phyloP scores from a whole-genome alignment of 2,329 filamentous ascomycete genomes.

The Periconia digitata region DNA sequence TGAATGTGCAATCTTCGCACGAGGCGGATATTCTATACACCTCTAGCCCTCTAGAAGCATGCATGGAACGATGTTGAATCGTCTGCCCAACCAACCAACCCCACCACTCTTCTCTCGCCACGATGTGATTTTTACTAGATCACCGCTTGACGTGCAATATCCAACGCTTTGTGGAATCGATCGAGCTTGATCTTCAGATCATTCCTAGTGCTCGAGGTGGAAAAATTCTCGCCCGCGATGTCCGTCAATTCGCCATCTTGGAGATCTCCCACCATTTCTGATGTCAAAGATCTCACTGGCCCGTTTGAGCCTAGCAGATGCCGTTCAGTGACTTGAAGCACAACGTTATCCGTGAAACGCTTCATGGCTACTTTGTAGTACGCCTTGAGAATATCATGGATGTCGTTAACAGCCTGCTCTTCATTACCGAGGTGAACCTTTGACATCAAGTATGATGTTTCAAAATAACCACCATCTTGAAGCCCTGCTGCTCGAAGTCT shows the following conservation, averaged over 20 bases:
- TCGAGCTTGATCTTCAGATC: slow-evolving; percentile 7
- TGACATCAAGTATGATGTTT: slow-evolving; percentile 4
- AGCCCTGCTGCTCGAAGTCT: slow-evolving; percentile 3
- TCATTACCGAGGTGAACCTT: slow-evolving; percentile 12
- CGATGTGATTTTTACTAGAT: too few relatives aligned
- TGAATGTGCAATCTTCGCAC: too few relatives aligned
- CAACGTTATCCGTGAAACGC: slow-evolving; percentile 65
- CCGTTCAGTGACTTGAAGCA: slow-evolving; percentile 59
- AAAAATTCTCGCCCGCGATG: slow-evolving; percentile 61
- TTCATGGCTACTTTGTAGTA: slow-evolving; percentile 65
- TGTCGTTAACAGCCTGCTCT: slow-evolving; percentile 46
- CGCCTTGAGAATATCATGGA: slow-evolving; percentile 61
- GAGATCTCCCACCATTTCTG: slow-evolving; percentile 54
- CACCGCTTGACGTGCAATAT: slow-evolving; percentile 6
- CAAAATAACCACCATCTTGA: slow-evolving; percentile 2
- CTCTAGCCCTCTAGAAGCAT: too few relatives aligned
- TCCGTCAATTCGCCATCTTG: slow-evolving; percentile 52
- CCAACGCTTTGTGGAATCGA: slow-evolving; percentile 11
- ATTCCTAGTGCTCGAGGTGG: slow-evolving; percentile 11
- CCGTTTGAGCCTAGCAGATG: too few relatives aligned
- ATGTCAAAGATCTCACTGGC: slow-evolving; percentile 57
- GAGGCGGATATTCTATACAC: too few relatives aligned
- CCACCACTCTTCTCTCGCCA: too few relatives aligned
- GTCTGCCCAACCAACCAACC: too few relatives aligned
- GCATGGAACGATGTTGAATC: too few relatives aligned